phyloP scores from a whole-genome alignment of 768 basidiomycete genomes.

The Leccinum incarnatum region DNA sequence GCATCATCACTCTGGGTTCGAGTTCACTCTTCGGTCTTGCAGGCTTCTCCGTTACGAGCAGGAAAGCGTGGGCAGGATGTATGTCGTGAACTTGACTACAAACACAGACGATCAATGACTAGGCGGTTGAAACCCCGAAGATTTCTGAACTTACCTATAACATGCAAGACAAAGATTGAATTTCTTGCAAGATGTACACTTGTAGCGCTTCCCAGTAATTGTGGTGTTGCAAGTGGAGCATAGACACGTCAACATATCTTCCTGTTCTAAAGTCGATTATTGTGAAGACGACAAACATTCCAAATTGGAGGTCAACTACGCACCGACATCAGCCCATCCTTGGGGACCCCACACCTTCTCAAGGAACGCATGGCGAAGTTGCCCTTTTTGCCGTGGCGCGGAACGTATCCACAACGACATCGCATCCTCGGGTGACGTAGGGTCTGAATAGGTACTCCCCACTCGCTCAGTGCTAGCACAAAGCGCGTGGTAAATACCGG shows the following conservation, averaged over 20 bases:
- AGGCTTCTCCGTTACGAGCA: constrained; percentile 69
- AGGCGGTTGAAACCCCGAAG: background rate
- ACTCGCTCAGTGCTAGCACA: constrained; percentile 43
- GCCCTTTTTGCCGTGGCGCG: constrained; percentile 70
- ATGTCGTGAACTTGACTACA: constrained; percentile 85
- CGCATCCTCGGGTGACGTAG: constrained; percentile 55
- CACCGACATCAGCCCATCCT: constrained; percentile 90
- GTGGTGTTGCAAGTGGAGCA: constrained; percentile 81
- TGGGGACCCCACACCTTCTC: constrained; percentile 83
- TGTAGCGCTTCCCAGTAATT: constrained; percentile 67
- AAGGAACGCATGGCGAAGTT: constrained; percentile 77
- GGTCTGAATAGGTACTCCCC: constrained; percentile 28
- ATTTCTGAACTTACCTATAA: constrained; percentile 54
- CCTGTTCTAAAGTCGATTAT: constrained; percentile 54
- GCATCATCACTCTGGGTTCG: constrained; percentile 30
- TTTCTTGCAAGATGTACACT: constrained; percentile 77
- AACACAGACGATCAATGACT: background rate
- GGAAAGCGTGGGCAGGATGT: constrained; percentile 86
- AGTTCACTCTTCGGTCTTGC: constrained; percentile 40
- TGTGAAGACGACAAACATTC: background rate
- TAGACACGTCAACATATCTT: constrained; percentile 57
- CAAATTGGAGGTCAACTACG: constrained; percentile 27
- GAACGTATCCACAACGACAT: constrained; percentile 61
- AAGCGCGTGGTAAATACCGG: constrained; percentile 76
- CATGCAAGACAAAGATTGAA: constrained; percentile 82